Evolutionary conservation across 306 rosid genomes (phyloP), one percentile per base, ranked within the genome.

Genomic region (Begonia peltatifolia): DNA sequence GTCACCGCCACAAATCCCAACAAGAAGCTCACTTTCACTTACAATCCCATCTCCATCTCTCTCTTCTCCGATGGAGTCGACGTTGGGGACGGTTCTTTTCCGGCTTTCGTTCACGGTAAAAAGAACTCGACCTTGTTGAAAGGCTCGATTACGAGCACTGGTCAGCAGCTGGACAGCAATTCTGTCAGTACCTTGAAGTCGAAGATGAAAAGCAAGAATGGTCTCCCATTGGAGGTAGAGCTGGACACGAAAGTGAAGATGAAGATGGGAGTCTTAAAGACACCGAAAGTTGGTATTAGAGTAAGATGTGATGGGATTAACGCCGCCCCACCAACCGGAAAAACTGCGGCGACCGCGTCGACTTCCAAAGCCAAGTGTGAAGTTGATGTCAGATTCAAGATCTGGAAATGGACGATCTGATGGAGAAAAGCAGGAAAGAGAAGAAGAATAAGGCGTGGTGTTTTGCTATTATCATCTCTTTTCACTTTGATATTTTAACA

Each of bases 391-490:
- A 71, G 79, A 56, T 22, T 90, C 61, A 90, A 90, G 95, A 90
- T 90, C 90, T 90, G 97, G 97, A 90, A 86, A 56, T 90, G 95
- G 97, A 83, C 90, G 2, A 30, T 90, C 65, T 80, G 74, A 71
- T 1, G 13, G 47, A n/a, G 9, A 44, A 17, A 17, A 85, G n/a
- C 68, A 63, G 1, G 74, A 78, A 74, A 78, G 66, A 11, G 14
- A 1, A 44, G 48, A 44, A 44, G 12, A 44, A 44, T 44, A 44
- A 44, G 48, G 48, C 14, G 48, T 44, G 48, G 48, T 44, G 38
- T 30, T 30, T 30, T 7, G 6, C 0, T 30, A 30, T 30, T 30
- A 30, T 30, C 38, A 30, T 30, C 3, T 30, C 38, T 20, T 2
- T 20, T 20, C 2, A 2, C 4, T 20, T 20, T 20, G 23, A 30